These are phyloP conservation scores for Dryas octopetala DNA, from an alignment of 306 rosid species.

Conservation along the genomic window DNA sequence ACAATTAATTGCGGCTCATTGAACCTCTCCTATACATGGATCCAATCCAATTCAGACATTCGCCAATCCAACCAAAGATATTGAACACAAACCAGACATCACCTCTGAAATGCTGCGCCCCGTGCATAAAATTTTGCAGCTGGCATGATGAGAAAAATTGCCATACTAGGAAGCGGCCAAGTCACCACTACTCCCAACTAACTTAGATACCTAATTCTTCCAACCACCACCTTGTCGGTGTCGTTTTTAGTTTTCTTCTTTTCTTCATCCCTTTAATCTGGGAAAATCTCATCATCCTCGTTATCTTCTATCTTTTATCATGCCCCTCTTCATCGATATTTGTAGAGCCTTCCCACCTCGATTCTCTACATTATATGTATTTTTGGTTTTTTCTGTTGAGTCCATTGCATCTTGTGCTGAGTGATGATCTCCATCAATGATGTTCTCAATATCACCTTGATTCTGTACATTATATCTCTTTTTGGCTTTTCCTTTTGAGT, in stretches of 20 bases:
- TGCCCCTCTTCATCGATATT: conserved; percentile 16
- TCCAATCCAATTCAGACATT: conserved; percentile 28
- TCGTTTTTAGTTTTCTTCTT: conserved; percentile 9
- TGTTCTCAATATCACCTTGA: conserved; percentile 26
- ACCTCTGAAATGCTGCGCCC: conserved; percentile 9
- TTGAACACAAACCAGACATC: conserved; percentile 6
- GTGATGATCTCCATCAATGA: conserved; percentile 5
- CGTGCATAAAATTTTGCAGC: conserved; percentile 11
- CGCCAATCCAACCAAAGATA: conserved; percentile 19
- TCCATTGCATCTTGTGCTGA: neutral
- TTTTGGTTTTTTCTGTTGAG: conserved; percentile 17
- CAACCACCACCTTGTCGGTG: neutral
- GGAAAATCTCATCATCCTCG: conserved; percentile 13
- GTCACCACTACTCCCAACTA: neutral
- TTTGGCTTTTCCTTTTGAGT: conserved; percentile 27
- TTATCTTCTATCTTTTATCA: conserved; percentile 21
- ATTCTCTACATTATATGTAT: conserved; percentile 19
- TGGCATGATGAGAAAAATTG: conserved; percentile 21
- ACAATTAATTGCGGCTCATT: conserved; percentile 63
- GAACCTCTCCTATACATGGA: conserved; percentile 49
- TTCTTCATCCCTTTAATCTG: conserved; percentile 23
- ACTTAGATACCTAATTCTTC: neutral
- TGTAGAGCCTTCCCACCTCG: conserved; percentile 27
- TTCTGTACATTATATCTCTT: neutral
- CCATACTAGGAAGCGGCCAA: conserved; percentile 16